A percentile compares a stretch with the other conserved stretches of the same genome.
Evolutionary conservation across 768 basidiomycete species (phyloP).

Genomic region (Podaxis sp.): DNA sequence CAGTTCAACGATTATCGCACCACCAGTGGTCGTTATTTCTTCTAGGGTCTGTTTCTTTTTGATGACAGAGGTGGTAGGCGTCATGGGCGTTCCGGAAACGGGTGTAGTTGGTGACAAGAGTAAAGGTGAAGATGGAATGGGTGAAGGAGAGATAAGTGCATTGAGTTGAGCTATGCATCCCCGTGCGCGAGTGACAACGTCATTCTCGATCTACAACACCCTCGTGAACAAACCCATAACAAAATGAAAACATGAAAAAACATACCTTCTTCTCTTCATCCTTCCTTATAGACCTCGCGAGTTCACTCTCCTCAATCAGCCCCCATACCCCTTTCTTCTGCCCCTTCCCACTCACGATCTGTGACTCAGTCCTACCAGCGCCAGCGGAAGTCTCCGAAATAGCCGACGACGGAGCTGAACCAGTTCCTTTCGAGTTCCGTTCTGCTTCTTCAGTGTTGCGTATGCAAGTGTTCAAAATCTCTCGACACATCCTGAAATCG

Average conservation of each 20-base stretch:
- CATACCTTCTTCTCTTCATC: slow-evolving; percentile 51
- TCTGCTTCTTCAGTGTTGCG: slow-evolving; percentile 92
- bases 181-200: slow-evolving; percentile 44
- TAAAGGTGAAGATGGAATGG: slow-evolving; percentile 16
- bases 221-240: neutral
- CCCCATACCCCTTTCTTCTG: slow-evolving; percentile 72
- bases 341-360: slow-evolving; percentile 42
- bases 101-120: slow-evolving; percentile 10
- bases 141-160: slow-evolving; percentile 17
- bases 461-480: slow-evolving; percentile 86
- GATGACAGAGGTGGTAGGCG: slow-evolving; percentile 3
- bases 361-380: slow-evolving; percentile 8
- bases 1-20: slow-evolving; percentile 48
- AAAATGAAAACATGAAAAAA: slow-evolving; percentile 1
- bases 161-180: slow-evolving; percentile 36
- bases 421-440: slow-evolving; percentile 26
- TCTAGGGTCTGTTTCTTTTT: slow-evolving; percentile 11
- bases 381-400: neutral
- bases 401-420: slow-evolving; percentile 10
- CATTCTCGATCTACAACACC: slow-evolving; percentile 35
- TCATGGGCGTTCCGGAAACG: neutral
- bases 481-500: slow-evolving; percentile 63
- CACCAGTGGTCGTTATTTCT: slow-evolving; percentile 44
- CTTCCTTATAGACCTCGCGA: slow-evolving; percentile 65
- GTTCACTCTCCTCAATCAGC: slow-evolving; percentile 81